Percentiles rank a stretch among this genome's conserved stretches.
These are phyloP conservation scores for Umbelopsis sp. DNA, from an alignment of 371 early-diverging fungal species.

Conservation along the genomic window DNA sequence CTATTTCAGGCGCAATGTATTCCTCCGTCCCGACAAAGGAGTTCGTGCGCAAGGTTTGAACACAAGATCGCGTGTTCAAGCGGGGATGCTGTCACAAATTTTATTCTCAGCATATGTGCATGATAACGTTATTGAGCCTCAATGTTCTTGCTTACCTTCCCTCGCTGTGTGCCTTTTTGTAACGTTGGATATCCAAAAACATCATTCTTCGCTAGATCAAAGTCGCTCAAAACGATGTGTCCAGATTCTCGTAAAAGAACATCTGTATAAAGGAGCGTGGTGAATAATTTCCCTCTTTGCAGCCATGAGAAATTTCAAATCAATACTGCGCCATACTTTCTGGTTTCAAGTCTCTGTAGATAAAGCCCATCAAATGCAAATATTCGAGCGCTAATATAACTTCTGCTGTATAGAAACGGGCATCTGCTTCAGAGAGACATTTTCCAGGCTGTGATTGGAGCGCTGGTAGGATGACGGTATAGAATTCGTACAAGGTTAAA, in stretches of 20 bases:
- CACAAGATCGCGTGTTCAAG: constrained; percentile 87
- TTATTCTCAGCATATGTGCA: background rate
- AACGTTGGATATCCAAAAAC: constrained; percentile 7
- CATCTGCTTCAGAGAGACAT: constrained; percentile 81
- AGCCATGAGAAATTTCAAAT: too few species aligned
- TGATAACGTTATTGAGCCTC: background rate
- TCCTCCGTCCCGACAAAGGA: constrained; percentile 97
- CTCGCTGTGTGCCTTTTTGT: constrained; percentile 19
- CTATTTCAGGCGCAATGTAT: constrained; percentile 96
- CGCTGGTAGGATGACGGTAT: constrained; percentile 32
- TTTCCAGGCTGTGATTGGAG: constrained; percentile 60
- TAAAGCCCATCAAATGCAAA: constrained; percentile 79
- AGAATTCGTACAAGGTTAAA: too few species aligned
- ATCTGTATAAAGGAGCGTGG: constrained; percentile 56
- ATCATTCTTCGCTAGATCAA: constrained; percentile 84
- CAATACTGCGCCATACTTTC: constrained; percentile 78
- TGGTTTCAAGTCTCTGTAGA: constrained; percentile 87
- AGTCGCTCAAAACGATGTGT: constrained; percentile 95
- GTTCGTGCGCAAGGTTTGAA: constrained; percentile 83
- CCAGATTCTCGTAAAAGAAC: constrained; percentile 89
- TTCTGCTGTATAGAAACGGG: constrained; percentile 90
- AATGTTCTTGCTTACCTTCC: constrained; percentile 8
- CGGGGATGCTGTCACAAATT: constrained; percentile 43
- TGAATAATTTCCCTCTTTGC: constrained; percentile 60
- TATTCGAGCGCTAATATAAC: constrained; percentile 88